Base-by-base conservation (phyloP, 192 early-diverging fungal genomes). In the Phycomyces nitens region DNA sequence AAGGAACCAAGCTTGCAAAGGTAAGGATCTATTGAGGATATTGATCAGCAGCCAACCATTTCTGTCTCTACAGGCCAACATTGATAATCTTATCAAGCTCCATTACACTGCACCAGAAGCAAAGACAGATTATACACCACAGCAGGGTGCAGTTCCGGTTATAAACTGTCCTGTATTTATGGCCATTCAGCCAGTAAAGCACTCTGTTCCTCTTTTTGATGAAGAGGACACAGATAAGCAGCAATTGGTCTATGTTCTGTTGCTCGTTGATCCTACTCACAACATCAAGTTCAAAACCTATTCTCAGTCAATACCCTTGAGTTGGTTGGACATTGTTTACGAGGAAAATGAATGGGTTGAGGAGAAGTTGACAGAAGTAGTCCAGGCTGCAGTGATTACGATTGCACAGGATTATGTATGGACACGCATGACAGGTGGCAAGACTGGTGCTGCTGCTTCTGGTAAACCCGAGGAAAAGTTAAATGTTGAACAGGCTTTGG, bases 291-390 rank as follows among this genome's bases (percentile, higher is more conserved):
- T 82, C 21, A 71, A 82, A 40, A 78, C 81, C 3, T 58, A 69
- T 15, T 85, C 84, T 2, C 84, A 85, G 69, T 73, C 72, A 15
- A 58, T 85, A 42, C 84, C 84, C 47, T 68, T 74, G 20, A 43
- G 57, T 34, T 85, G 84, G 84, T 38, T 85, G 51, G 75, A 81
- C 61, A 77, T 85, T 67, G 79, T 77, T 10, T 80, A 85, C 66
- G 84, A 82, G 55, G 81, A 83, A 43, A 85, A 85, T 72, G 84
- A 85, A 71, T 85, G 84, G 84, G 81, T 85, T 11, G 84, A 85
- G 58, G 79, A 81, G 34, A 72, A 80, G 49, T 80, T 85, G 74
- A 74, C 78, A 1, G 74, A 76, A 26, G 69, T 75, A 5, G 69
- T 85, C 56, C 76, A 70, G 34, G 44, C 76, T 38, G 72, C 79